These are phyloP conservation scores for Globisporangium cystogenes DNA, from an alignment of 352 stramenopile species.

Conservation along the genomic window DNA sequence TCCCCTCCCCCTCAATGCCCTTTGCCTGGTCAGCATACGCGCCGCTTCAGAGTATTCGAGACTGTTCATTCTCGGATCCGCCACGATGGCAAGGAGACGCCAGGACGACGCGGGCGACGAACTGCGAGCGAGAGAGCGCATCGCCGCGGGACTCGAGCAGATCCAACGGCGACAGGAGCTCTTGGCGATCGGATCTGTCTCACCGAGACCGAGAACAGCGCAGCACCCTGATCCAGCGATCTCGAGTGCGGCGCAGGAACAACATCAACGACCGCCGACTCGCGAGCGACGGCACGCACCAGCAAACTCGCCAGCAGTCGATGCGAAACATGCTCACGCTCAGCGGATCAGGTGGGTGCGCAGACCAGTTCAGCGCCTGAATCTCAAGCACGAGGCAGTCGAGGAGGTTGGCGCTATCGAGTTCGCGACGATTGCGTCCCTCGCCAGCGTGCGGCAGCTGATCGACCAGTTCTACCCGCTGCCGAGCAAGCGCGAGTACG, in stretches of 20 bases:
- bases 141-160: slow-evolving; percentile 13
- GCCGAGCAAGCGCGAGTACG: slow-evolving; percentile 17
- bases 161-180: slow-evolving; percentile 14
- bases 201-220: neutral
- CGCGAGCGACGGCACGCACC: neutral
- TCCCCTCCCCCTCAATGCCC: too few relatives aligned
- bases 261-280: neutral
- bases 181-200: slow-evolving; percentile 11
- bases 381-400: neutral
- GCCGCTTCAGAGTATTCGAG: too few relatives aligned
- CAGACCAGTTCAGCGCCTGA: slow-evolving; percentile 12
- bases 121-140: neutral
- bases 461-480: slow-evolving; percentile 27
- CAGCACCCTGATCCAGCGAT: neutral
- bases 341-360: slow-evolving; percentile 18
- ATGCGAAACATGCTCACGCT: neutral
- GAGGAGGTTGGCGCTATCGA: slow-evolving; percentile 18
- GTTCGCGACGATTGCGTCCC: slow-evolving; percentile 18
- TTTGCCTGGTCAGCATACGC: too few relatives aligned
- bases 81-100: neutral
- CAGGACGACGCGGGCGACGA: neutral
- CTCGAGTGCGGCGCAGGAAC: neutral
- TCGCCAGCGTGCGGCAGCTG: slow-evolving; percentile 19
- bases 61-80: neutral
- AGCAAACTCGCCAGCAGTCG: neutral